Evolutionary conservation across 2,329 filamentous ascomycete species (phyloP), one percentile per base, ranked within the genome.

Genomic region (Botrytis galanthina): DNA sequence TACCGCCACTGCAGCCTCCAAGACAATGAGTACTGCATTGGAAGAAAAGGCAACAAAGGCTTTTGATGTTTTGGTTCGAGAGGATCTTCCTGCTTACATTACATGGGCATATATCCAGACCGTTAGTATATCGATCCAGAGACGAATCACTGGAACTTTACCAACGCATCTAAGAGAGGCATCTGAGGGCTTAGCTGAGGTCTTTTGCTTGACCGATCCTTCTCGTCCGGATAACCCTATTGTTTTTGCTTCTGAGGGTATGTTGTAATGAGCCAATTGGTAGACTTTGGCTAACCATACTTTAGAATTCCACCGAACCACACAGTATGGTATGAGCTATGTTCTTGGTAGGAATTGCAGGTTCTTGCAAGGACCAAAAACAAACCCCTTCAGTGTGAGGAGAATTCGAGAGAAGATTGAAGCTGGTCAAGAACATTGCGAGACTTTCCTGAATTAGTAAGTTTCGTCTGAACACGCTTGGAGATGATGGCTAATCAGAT

Each of bases 131-230:
- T 92, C 91, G 39, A 90, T 94, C 54, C 87, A 89, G 75, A 86
- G 88, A 75, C 86, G 91, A 32, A 89, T 94, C 35, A 91, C 89
- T 0, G 90, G 91, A 6, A 92, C 88, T 1, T 81, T 93, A 37
- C 88, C 91, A 2, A 83, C 87, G 1, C 86, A 91, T 77, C 83
- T 93, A 37, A 85, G 87, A 61, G 89, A 92, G 62, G 87, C 91
- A n/a, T 92, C 91, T 0, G 91, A 94, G 80, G 92, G 91, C 0
- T 81, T 94, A 74, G 92, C 91, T 0, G 92, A 94, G 79, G 91
- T 93, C 0, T 94, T 94, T 77, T 94, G 92, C 79, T 81, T 94
- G 72, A 92, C 91, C 0, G 92, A 95, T 80, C 91, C 92, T 14
- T 92, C 90, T 1, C 84, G 91, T 73, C 84, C 87, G 2, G 92